Base-by-base conservation (phyloP, 2,329 filamentous ascomycete species). In the Botrytis paeoniae region DNA sequence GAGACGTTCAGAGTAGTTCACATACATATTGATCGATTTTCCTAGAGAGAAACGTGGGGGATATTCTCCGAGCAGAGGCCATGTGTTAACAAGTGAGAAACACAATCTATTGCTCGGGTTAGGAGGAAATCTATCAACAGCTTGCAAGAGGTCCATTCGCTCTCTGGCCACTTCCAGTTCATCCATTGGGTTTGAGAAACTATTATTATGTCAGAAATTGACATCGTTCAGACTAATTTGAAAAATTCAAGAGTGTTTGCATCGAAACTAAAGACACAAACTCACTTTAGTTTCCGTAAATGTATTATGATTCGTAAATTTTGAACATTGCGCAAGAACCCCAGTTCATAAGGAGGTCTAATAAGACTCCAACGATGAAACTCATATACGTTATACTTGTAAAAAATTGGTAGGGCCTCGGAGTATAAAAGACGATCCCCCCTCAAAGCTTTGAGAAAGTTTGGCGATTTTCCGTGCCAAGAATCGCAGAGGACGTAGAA, bases 151-250 rank as follows among this genome's bases (percentile, higher is more conserved):
- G 9, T 1, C 22, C 1, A 0, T 0, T 25, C 45, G 45, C 22
- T 48, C 9, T 0, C 1, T 25, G 3, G 20, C 2, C 4, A 48
- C 20, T 4, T 25, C 3, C 20, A 10, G 3, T 22, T 48, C 8
- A 48, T 48, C 6, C 9, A 1, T 25, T 48, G 22, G 2, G 8
- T 10, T 9, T 0, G 16, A 4, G 16, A 10, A 5, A 7, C 14
- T 45, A 64, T 45, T 5, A 20, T 20, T 1, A 18, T 10, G 18
- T 63, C 14, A 35, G 5, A 48, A 8, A 35, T 35, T 25, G 10
- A 3, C 10, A 43, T 45, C 4, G 2, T 32, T 7, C n/a, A 45
- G 5, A 1, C 32, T 0, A 14, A 29, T 16, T 62, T 29, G 7
- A 6, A 43, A 43, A 18, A 5, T 29, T 16, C 6, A 18, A 63